A percentile compares a stretch with the other conserved stretches of the same genome.
These are phyloP conservation scores for Solanum pinnatisectum DNA, from an alignment of 257 asterid genomes.

Conservation along the genomic window DNA sequence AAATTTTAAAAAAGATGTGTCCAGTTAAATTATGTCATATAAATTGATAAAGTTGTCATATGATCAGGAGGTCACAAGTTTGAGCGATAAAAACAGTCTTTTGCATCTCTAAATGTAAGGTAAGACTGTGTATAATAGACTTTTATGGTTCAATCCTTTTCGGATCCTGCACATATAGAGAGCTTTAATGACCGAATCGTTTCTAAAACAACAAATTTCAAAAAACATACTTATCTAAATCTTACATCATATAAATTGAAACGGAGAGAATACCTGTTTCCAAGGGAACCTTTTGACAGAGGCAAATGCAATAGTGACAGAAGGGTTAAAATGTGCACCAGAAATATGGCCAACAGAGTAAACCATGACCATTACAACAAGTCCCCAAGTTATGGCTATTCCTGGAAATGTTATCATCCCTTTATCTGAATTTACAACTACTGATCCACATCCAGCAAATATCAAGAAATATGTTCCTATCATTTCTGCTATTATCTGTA, in stretches of 20 bases:
- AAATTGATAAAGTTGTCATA: too few species aligned
- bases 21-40: too few species aligned
- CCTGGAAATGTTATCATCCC: constrained; percentile 22
- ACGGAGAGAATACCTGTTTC: constrained; percentile 12
- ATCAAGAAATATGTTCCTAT: constrained; percentile 27
- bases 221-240: too few species aligned
- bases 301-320: constrained; percentile 34
- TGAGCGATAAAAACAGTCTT: too few species aligned
- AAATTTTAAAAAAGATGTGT: neutral
- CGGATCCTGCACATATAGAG: too few species aligned
- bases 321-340: constrained; percentile 30
- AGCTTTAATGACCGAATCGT: too few species aligned
- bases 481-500: constrained; percentile 23
- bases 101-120: too few species aligned
- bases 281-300: constrained; percentile 27
- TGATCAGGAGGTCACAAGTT: too few species aligned
- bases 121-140: too few species aligned
- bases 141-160: too few species aligned
- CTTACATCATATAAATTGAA: neutral
- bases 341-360: constrained; percentile 32
- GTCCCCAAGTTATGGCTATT: constrained; percentile 29
- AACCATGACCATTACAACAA: constrained; percentile 31
- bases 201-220: too few species aligned
- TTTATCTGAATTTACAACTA: constrained; percentile 17
- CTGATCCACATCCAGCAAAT: constrained; percentile 33